These are phyloP conservation scores for Globisporangium spinosum DNA, from an alignment of 352 stramenopile species.

Conservation along the genomic window DNA sequence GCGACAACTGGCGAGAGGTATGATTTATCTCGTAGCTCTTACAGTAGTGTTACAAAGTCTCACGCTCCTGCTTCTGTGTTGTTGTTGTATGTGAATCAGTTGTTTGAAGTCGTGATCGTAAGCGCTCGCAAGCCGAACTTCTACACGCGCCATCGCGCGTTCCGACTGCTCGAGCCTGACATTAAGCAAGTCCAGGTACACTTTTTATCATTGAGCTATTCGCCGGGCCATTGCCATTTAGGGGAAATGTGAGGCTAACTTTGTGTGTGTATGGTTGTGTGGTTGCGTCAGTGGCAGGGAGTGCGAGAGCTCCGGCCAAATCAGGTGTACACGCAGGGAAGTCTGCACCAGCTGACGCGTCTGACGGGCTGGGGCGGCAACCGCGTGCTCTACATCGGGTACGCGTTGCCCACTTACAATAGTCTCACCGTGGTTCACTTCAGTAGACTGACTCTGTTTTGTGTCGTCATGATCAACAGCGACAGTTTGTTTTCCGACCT, in stretches of 20 bases:
- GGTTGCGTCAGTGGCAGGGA: conserved; percentile 46
- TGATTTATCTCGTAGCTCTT: neutral
- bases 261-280: neutral
- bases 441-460: neutral
- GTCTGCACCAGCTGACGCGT: conserved; percentile 53
- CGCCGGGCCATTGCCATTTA: too few relatives aligned
- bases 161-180: conserved; percentile 65
- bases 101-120: conserved; percentile 89
- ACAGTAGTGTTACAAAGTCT: neutral
- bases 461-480: conserved; percentile 19
- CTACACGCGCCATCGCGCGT: conserved; percentile 83
- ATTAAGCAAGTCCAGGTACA: conserved; percentile 60
- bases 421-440: neutral
- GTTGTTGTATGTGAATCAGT: conserved; percentile 23
- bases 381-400: conserved; percentile 92
- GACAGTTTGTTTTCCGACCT: conserved; percentile 94
- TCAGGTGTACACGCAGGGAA: conserved; percentile 83
- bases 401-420: neutral
- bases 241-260: too few relatives aligned
- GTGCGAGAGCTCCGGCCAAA: conserved; percentile 55
- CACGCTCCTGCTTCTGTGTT: neutral
- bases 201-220: neutral
- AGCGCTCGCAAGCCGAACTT: conserved; percentile 91
- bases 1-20: conserved; percentile 82
- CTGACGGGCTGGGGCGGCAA: conserved; percentile 63